phyloP scores from a whole-genome alignment of 257 asterid species.

The Solanum lycopersicoides region DNA sequence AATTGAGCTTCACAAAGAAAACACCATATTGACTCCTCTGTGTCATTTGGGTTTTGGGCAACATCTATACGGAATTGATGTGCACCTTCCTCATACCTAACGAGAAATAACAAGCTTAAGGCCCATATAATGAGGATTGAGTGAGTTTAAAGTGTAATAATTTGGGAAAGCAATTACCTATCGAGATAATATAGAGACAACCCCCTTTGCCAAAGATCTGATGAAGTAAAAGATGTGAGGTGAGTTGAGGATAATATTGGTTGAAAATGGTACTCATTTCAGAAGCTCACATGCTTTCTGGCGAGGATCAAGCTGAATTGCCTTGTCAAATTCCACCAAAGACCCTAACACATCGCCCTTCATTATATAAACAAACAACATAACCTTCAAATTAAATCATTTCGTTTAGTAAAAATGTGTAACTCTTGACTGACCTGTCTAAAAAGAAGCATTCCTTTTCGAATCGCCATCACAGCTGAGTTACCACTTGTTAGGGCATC shows the following conservation, averaged over 20 bases:
- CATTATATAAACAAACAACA: background rate
- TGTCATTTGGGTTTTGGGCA: slow-evolving; percentile 92
- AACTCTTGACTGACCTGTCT: slow-evolving; percentile 43
- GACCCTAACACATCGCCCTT: slow-evolving; percentile 90
- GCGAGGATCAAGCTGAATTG: slow-evolving; percentile 75
- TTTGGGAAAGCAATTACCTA: slow-evolving; percentile 30
- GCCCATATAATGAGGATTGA: background rate
- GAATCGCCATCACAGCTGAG: slow-evolving; percentile 48
- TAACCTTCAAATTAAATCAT: background rate
- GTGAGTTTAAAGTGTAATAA: background rate
- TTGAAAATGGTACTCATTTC: background rate
- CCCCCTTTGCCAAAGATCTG: slow-evolving; percentile 99
- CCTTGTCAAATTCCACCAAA: slow-evolving; percentile 77
- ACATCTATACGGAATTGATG: slow-evolving; percentile 87
- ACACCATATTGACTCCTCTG: slow-evolving; percentile 98
- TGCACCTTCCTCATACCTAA: slow-evolving; percentile 80
- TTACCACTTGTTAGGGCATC: slow-evolving; percentile 69
- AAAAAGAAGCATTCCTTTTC: slow-evolving; percentile 83
- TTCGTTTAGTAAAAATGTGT: background rate
- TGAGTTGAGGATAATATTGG: background rate
- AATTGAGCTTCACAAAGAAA: slow-evolving; percentile 92
- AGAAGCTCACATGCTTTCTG: slow-evolving; percentile 63
- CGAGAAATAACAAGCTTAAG: background rate
- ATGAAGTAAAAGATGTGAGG: slow-evolving; percentile 5
- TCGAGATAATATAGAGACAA: slow-evolving; percentile 72